These are phyloP conservation scores for Cladosporium cucumerinum DNA, from an alignment of 2,329 filamentous ascomycete genomes.

Conservation along the genomic window DNA sequence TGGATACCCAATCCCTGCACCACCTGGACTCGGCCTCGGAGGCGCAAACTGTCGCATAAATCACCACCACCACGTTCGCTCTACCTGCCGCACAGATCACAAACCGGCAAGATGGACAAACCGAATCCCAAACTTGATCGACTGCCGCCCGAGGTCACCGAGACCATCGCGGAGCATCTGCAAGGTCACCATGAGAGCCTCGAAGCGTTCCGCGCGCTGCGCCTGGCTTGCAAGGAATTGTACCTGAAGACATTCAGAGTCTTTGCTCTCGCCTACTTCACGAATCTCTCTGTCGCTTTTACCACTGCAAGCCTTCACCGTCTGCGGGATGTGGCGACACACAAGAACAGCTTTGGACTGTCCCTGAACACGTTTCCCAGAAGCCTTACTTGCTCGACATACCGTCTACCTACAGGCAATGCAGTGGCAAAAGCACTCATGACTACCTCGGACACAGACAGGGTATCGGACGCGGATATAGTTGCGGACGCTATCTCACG, in stretches of 20 bases:
- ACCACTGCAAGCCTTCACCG: neutral
- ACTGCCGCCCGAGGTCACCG: neutral
- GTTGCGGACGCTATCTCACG: neutral
- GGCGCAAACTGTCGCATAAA: neutral
- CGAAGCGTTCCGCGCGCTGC: neutral
- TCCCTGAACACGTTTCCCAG: neutral
- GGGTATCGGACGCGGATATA: neutral
- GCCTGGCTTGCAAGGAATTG: neutral
- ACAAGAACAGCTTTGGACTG: neutral
- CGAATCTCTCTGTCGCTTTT: neutral
- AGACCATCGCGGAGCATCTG: neutral
- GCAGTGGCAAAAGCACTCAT: neutral
- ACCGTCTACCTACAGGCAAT: neutral
- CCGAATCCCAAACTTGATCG: too few species aligned
- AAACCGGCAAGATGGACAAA: neutral
- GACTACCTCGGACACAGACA: neutral
- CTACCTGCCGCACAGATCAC: neutral
- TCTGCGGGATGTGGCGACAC: neutral
- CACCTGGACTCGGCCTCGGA: too few species aligned
- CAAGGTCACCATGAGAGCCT: neutral
- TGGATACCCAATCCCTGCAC: too few species aligned
- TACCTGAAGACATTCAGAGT: neutral
- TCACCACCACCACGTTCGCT: neutral
- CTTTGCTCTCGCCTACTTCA: neutral
- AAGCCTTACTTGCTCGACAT: neutral